A percentile compares a stretch with the other conserved stretches of the same genome.
These are phyloP conservation scores for Nothophaeocryptopus gaeumannii DNA, from an alignment of 2,329 filamentous ascomycete genomes.

Conservation along the genomic window DNA sequence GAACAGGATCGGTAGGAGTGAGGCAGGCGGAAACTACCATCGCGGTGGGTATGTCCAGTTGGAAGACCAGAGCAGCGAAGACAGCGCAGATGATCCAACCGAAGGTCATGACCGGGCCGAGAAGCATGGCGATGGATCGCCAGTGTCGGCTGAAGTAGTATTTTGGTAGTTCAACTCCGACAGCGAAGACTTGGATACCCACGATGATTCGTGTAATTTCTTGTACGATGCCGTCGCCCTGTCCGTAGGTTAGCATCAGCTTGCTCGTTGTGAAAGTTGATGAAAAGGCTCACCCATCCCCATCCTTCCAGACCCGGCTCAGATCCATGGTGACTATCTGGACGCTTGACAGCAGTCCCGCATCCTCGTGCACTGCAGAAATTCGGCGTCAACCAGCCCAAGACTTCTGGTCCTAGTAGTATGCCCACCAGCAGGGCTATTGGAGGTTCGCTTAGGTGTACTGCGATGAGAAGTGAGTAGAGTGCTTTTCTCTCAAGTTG, in stretches of 20 bases:
- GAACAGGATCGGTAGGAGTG: constrained; percentile 57
- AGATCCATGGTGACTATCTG: constrained; percentile 5
- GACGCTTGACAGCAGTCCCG: constrained; percentile 2
- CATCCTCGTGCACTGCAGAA: constrained; percentile 32
- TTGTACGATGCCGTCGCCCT: constrained; percentile 42
- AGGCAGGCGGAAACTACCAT: constrained; percentile 55
- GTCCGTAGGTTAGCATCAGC: not conserved
- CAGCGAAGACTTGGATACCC: constrained; percentile 43
- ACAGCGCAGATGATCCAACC: constrained; percentile 49
- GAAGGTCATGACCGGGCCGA: constrained; percentile 53
- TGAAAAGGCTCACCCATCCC: constrained; percentile 35
- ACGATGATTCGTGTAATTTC: constrained; percentile 45
- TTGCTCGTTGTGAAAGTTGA: constrained; percentile 6
- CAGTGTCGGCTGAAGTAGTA: constrained; percentile 53
- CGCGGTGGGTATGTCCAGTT: constrained; percentile 45
- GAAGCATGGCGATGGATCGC: constrained; percentile 48
- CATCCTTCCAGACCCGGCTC: constrained; percentile 32
- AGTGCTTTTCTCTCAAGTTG: not conserved
- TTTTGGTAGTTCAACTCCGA: constrained; percentile 38
- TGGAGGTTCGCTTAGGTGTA: constrained; percentile 50
- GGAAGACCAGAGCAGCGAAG: constrained; percentile 49
- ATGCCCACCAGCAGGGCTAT: constrained; percentile 48
- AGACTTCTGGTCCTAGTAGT: constrained; percentile 41
- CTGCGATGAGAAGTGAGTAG: constrained; percentile 11
- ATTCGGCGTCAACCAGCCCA: constrained; percentile 41